Base-by-base conservation (phyloP, 345 rosid species). In the Citrus trifoliata region DNA sequence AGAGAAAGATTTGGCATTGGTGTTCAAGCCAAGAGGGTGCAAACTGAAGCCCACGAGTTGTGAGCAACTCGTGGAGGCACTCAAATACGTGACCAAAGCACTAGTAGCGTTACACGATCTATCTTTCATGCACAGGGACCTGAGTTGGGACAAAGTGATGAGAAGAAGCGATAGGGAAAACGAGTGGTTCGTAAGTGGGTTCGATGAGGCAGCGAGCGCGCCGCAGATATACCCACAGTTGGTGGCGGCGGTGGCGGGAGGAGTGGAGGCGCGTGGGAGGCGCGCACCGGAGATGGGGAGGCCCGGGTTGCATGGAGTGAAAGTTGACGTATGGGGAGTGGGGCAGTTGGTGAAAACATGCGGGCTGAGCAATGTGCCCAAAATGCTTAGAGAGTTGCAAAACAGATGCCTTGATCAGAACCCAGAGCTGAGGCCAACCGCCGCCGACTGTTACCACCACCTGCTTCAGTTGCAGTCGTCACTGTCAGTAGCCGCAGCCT, bases 291-390 rank as follows among this genome's bases (percentile, higher is more conserved):
- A 94, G 89, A 90, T 93, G 97, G 95, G 91, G 68, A 84, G 93
- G 66, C 51, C 16, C 5, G 99, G 99, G 4, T 72, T 94, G 84
- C 98, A 96, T 79, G 95, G 94, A 12, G 95, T 93, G 61, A 96
- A 96, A 80, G 99, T 96, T 38, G 99, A 96, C 86, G 97, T 96
- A 25, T 96, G 98, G 97, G 99, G 97, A 0, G 88, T 96, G 0
- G 99, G 99, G 6, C 74, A 91, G 71, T 78, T 96, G 91, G 82
- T 96, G 22, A 93, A 86, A 88, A 93, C 94, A 0, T 88, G 97
- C 79, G 99, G 95, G 40, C 76, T 96, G 67, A 78, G 72, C 38
- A 76, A 81, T 67, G 81, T 89, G 64, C 95, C 97, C 19, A 93
- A 94, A 77, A 84, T 93, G 90, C 86, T 96, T 70, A 86, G 90